Evolutionary conservation across 192 early-diverging fungal genomes (phyloP).

Genomic region (Coemansia sp.): DNA sequence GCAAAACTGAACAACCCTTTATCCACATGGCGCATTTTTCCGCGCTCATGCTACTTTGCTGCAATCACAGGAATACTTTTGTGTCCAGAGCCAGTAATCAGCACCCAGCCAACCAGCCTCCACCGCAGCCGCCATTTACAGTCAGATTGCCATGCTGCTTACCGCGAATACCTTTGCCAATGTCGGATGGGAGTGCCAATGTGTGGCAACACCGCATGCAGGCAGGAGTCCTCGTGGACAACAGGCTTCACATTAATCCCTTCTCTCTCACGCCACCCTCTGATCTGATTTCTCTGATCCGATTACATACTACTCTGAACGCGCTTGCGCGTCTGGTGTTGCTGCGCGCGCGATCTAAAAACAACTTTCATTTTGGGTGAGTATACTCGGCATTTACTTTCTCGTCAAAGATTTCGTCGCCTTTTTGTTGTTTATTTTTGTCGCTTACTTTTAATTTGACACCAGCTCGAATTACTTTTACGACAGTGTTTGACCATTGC

Average conservation of each 20-base stretch:
- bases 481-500: background rate
- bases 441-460: background rate
- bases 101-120: background rate
- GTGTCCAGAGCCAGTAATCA: no score
- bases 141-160: background rate
- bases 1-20: background rate
- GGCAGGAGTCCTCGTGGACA: background rate
- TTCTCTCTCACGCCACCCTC: background rate
- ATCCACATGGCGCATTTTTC: background rate
- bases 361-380: background rate
- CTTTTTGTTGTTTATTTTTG: background rate
- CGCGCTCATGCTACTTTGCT: background rate
- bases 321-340: background rate
- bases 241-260: background rate
- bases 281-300: slow-evolving; percentile 3
- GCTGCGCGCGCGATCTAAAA: slow-evolving; percentile 1
- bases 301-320: background rate
- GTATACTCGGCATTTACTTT: background rate
- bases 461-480: background rate
- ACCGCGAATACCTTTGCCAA: background rate
- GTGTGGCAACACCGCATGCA: slow-evolving; percentile 2
- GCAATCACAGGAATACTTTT: no score
- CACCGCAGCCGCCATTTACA: background rate
- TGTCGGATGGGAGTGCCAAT: background rate
- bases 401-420: background rate